Evolutionary conservation across 1,284 basidiomycete genomes (phyloP).

Genomic region (Phylloporus gajari): DNA sequence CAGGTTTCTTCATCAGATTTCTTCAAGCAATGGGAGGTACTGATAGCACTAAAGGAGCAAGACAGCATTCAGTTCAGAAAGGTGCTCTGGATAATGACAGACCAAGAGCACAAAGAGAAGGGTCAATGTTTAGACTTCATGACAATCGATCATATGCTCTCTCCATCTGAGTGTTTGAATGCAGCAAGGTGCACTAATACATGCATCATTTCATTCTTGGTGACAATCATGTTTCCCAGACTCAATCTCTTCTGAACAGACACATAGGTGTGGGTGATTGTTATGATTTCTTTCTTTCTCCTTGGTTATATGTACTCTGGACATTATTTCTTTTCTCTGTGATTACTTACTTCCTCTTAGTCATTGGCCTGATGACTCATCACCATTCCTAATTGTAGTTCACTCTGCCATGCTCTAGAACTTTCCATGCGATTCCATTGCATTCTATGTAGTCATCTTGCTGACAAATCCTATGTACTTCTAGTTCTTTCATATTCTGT

Average conservation of each 20-base stretch:
- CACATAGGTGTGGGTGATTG: slow-evolving; percentile 81
- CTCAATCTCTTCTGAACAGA: slow-evolving; percentile 71
- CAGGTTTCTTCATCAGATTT: slow-evolving; percentile 86
- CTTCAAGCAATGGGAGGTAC: slow-evolving; percentile 90
- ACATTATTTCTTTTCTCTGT: no score
- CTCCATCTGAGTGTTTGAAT: slow-evolving; percentile 28
- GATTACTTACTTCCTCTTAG: no score
- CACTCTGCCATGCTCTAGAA: no score
- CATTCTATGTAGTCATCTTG: no score
- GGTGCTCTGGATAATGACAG: slow-evolving; percentile 94
- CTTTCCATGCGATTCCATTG: no score
- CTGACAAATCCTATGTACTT: no score
- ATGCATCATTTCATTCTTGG: slow-evolving; percentile 72
- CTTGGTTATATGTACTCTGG: no score
- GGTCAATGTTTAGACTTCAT: slow-evolving; percentile 87
- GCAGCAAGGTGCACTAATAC: slow-evolving; percentile 60
- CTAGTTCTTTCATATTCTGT: no score
- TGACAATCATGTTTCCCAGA: slow-evolving; percentile 42
- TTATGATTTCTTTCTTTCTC: no score
- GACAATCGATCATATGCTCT: slow-evolving; percentile 64
- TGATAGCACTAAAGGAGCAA: slow-evolving; percentile 90
- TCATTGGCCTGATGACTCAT: no score
- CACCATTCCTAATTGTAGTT: no score
- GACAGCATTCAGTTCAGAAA: slow-evolving; percentile 85
- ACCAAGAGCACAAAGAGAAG: slow-evolving; percentile 78